Evolutionary conservation across 345 rosid genomes (phyloP), one percentile per base, ranked within the genome.

Genomic region (Brassica incana): DNA sequence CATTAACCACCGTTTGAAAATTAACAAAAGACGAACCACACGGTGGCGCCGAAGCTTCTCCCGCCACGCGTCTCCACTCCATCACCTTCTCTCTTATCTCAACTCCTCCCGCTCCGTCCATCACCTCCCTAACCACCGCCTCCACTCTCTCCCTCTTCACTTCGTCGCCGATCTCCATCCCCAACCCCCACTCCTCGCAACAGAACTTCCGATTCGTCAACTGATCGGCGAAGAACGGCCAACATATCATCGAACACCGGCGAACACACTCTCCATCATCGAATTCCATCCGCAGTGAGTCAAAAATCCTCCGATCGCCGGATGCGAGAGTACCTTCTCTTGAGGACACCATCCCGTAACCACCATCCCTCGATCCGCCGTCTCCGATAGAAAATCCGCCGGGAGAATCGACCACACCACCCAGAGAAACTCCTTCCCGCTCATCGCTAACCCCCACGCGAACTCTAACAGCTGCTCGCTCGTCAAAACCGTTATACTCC

Each of bases 201-300:
- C 82, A 56, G 14, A 71, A 85, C 71, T 65, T 60, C 12, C 91
- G 85, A 72, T 90, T 90, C 16, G 85, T 88, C 32, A 77, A 76
- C 50, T 90, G 91, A 77, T 88, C 91, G 0, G 91, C 90, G 14
- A 90, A 88, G 66, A 90, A 88, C 3, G 91, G 87, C 89, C 91
- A 90, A 36, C 88, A 85, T 0, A 79, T 61, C 89, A 87, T 66
- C 9, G 91, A 69, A 83, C 85, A 1, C 91, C 87, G 0, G 78
- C 59, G 5, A 65, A 58, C 0, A 89, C 16, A 25, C 90, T 85
- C 82, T 89, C 93, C 6, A 86, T 12, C 2, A 80, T 88, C 4
- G 93, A 89, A 62, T 89, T 89, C 90, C 91, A 90, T n/a, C 91
- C 93, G n/a, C 83, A 79, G 6, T 88, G 93, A 0, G 90, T 86